Conservation (phyloP, 208 protist species). For the Crithidia expoeki region DNA sequence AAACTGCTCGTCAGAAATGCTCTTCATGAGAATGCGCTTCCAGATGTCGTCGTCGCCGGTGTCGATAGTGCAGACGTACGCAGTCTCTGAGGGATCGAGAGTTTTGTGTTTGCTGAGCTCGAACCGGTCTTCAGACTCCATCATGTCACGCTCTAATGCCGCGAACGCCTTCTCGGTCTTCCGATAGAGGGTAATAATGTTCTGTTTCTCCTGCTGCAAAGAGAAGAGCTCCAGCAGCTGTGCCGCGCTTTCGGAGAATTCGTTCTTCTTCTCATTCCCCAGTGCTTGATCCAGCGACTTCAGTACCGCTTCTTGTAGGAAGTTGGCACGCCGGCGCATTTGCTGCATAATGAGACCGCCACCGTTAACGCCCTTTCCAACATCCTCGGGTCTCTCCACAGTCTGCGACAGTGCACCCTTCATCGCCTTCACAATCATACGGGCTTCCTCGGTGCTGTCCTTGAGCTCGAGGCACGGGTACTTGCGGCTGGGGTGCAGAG, state of each 20-base stretch:
- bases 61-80: constrained; percentile 82
- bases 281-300: constrained; percentile 9
- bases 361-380: constrained; percentile 7
- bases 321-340: constrained; percentile 23
- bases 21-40: constrained; percentile 40
- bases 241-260: constrained; percentile 33
- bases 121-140: constrained; percentile 80
- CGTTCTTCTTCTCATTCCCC: constrained; percentile 22
- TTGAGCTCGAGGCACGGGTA: constrained; percentile 52
- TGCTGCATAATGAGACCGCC: constrained; percentile 32
- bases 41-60: constrained; percentile 68
- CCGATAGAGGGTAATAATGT: constrained; percentile 49
- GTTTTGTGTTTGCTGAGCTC: constrained; percentile 50
- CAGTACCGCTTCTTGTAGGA: constrained; percentile 21
- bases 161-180: constrained; percentile 44
- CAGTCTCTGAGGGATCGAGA: constrained; percentile 63
- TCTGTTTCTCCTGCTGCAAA: constrained; percentile 55
- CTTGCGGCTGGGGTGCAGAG: constrained; percentile 55
- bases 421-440: constrained; percentile 44
- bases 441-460: constrained; percentile 26
- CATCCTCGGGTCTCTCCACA: constrained; percentile 31
- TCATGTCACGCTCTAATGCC: constrained; percentile 61
- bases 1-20: constrained; percentile 54
- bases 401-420: constrained; percentile 50
- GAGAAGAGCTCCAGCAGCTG: constrained; percentile 64